Base-by-base conservation (phyloP, 2,329 filamentous ascomycete genomes). In the Colletotrichum tofieldiae region DNA sequence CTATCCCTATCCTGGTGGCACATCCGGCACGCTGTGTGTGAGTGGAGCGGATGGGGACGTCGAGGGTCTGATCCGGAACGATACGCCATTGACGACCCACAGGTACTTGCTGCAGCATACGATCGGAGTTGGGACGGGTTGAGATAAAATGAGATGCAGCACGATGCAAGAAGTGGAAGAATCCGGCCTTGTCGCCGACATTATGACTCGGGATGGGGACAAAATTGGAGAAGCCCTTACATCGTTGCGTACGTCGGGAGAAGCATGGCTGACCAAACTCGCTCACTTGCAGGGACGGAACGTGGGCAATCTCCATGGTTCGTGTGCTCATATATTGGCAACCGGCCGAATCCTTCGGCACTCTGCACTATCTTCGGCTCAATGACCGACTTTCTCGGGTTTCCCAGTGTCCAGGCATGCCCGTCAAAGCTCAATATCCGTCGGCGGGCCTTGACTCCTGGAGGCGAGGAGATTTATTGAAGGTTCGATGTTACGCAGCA, bases 1-100 rank as follows among this genome's bases (percentile, higher is more conserved):
- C 69, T 72, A 72, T 72, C 65, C 69, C 69, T 72, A 72, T 72
- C 69, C 65, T 72, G 69, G 69, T 68, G 58, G 59, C 69, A 72
- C 69, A 72, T 69, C 69, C 69, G 69, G 69, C 64, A 68, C 29
- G 54, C 35, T 49, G 63, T 52, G 55, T 63, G 51, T 68, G 68
- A 20, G 43, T 32, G 35, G 51, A 45, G 56, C 49, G 14, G 41
- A 58, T 43, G 43, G 49, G 35, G 64, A 51, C 32, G 26, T 11
- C 8, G 9, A 71, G 47, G 55, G 61, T 54, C 58, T 47, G 35
- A 29, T 11, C 29, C 55, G 63, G 63, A 47, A 54, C 18, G 47
- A 41, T 45, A 32, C 55, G 55, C 62, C 58, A 71, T 71, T 71
- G 67, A 64, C 29, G 37, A 45, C 41, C 35, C 29, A 14, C 39